Conservation (phyloP, 192 early-diverging fungal species). For the Umbelopsis vinacea region DNA sequence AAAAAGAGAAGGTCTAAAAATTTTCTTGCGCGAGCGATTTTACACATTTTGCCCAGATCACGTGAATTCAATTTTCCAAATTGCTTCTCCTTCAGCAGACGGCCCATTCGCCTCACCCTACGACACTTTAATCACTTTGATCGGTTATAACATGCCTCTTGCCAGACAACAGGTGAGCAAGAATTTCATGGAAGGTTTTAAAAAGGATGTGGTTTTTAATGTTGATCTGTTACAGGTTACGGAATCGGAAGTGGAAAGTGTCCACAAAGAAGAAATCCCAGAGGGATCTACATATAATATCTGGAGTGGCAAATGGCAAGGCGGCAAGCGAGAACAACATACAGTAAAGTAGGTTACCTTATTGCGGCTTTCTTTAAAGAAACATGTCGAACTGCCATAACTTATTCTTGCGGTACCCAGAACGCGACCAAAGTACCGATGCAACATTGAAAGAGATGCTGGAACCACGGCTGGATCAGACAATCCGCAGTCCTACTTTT, state of each 20-base stretch:
- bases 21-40: neutral
- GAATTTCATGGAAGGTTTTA: neutral
- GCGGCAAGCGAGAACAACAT: slow-evolving; percentile 37
- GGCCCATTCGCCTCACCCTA: neutral
- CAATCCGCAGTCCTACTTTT: slow-evolving; percentile 71
- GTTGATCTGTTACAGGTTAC: slow-evolving; percentile 23
- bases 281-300: slow-evolving; percentile 63
- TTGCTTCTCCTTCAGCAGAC: neutral
- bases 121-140: neutral
- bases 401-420: slow-evolving; percentile 36
- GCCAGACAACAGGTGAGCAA: slow-evolving; percentile 28
- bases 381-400: no score
- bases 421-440: slow-evolving; percentile 64
- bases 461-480: slow-evolving; percentile 70
- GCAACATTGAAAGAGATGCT: slow-evolving; percentile 65
- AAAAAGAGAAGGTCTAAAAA: slow-evolving; percentile 9
- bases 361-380: no score
- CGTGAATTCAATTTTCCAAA: neutral
- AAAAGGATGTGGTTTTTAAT: neutral
- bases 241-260: slow-evolving; percentile 32
- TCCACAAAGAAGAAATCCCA: slow-evolving; percentile 44
- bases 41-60: neutral
- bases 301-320: slow-evolving; percentile 68
- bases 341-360: slow-evolving; percentile 11
- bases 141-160: slow-evolving; percentile 16